phyloP scores from a whole-genome alignment of 208 protist species.

The Novymonas esmeraldas region DNA sequence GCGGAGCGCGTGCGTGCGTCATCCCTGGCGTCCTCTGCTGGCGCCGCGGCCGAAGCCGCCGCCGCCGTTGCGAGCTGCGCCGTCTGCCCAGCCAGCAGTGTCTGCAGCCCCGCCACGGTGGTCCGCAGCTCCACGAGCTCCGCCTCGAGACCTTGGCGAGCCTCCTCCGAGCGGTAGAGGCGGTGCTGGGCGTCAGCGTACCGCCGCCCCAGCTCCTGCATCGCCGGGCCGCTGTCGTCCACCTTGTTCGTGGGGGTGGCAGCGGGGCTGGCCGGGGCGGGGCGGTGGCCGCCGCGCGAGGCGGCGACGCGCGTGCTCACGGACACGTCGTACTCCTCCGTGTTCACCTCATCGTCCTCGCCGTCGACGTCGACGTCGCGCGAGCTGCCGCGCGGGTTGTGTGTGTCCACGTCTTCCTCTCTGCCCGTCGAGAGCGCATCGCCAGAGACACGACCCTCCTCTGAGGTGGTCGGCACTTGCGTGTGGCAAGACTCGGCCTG shows the following conservation, averaged over 20 bases:
- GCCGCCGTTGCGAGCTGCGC: too few species aligned
- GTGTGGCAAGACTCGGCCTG: neutral
- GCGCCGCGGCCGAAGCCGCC: neutral
- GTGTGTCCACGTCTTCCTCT: slow-evolving; percentile 15
- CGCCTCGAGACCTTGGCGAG: slow-evolving; percentile 28
- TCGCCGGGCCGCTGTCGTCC: slow-evolving; percentile 28
- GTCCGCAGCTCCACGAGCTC: slow-evolving; percentile 39
- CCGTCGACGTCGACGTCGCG: slow-evolving; percentile 4
- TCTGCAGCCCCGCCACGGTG: slow-evolving; percentile 22
- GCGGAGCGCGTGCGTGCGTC: slow-evolving; percentile 15
- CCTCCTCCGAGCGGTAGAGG: slow-evolving; percentile 40
- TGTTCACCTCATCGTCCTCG: slow-evolving; percentile 14
- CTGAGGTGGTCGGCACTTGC: neutral
- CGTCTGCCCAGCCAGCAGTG: neutral
- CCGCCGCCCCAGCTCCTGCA: slow-evolving; percentile 45
- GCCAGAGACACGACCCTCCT: neutral
- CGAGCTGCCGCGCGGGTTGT: slow-evolving; percentile 11
- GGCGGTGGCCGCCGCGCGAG: slow-evolving; percentile 1
- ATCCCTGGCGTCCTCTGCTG: neutral
- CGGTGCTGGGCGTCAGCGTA: slow-evolving; percentile 53
- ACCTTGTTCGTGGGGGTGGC: slow-evolving; percentile 8
- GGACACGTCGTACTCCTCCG: slow-evolving; percentile 21
- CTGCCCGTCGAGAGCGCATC: neutral
- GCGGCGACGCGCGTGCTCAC: slow-evolving; percentile 29
- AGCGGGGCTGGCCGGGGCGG: neutral